These are phyloP conservation scores for Blastobotrys buckinghamii DNA, from an alignment of 1,139 yeast genomes.

Conservation along the genomic window DNA sequence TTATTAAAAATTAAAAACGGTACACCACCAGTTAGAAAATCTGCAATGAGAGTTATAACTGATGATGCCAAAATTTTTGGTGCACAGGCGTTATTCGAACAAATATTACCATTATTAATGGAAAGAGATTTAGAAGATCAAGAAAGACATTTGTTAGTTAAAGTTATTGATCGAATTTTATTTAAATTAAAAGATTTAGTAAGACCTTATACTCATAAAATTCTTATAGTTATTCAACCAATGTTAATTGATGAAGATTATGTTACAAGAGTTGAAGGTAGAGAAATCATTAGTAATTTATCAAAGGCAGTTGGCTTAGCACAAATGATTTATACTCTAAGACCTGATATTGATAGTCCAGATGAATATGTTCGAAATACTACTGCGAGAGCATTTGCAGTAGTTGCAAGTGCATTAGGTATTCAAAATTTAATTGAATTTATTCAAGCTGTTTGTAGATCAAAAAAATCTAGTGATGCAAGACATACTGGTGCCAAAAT, in stretches of 20 bases:
- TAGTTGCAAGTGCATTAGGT: constrained; percentile 78
- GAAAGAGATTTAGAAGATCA: constrained; percentile 74
- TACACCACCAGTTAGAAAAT: constrained; percentile 56
- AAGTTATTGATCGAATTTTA: constrained; percentile 64
- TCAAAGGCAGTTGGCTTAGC: constrained; percentile 81
- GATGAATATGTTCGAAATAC: constrained; percentile 80
- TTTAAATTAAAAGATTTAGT: constrained; percentile 58
- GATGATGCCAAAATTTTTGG: constrained; percentile 64
- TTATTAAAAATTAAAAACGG: constrained; percentile 76
- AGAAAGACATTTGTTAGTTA: constrained; percentile 77
- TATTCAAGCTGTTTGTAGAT: constrained; percentile 70
- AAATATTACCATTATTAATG: constrained; percentile 64
- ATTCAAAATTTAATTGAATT: constrained; percentile 69
- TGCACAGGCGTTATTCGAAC: constrained; percentile 60
- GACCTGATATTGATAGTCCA: constrained; percentile 76
- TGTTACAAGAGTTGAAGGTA: constrained; percentile 67
- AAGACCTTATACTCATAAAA: constrained; percentile 68
- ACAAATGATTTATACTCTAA: constrained; percentile 65
- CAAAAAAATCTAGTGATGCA: constrained; percentile 78
- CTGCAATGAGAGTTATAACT: constrained; percentile 62
- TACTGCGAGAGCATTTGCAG: constrained; percentile 77
- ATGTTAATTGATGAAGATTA: constrained; percentile 74
- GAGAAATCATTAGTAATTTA: constrained; percentile 69
- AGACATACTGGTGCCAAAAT: constrained; percentile 82
- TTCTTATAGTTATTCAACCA: constrained; percentile 72